These are phyloP conservation scores for Allium cepa DNA, from an alignment of 106 monocot genomes.

Conservation along the genomic window DNA sequence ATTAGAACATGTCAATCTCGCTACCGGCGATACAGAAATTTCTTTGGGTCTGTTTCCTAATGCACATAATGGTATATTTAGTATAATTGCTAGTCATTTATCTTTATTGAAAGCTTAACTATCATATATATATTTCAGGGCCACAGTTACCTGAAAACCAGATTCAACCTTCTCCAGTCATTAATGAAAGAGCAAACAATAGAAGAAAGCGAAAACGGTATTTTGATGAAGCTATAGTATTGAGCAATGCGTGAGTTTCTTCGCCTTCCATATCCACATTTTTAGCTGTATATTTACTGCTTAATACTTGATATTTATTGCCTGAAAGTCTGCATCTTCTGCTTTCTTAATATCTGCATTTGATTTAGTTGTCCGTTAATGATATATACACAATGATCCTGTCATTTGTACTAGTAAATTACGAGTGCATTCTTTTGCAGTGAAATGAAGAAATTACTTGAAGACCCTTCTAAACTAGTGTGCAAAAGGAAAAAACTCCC, in stretches of 20 bases:
- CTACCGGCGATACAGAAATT: slow-evolving; percentile 5
- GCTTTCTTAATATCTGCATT: no score
- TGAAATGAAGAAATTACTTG: slow-evolving; percentile 45
- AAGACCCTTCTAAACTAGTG: slow-evolving; percentile 27
- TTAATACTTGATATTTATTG: no score
- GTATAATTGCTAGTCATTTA: no score
- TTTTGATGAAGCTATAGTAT: slow-evolving; percentile 42
- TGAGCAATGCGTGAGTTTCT: slow-evolving; percentile 50
- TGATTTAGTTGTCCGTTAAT: no score
- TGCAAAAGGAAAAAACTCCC: slow-evolving; percentile 60
- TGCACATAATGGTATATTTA: no score
- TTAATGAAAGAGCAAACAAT: slow-evolving; percentile 15
- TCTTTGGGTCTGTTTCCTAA: slow-evolving; percentile 25
- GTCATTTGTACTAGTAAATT: no score
- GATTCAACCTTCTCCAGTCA: slow-evolving; percentile 38
- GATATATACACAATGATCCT: no score
- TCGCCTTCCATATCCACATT: background rate
- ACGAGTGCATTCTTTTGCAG: slow-evolving; percentile 14
- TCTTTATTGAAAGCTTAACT: no score
- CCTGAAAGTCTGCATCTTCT: no score
- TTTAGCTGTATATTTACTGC: background rate
- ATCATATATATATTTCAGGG: slow-evolving; percentile 7
- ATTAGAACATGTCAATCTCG: slow-evolving; percentile 17
- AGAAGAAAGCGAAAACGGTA: slow-evolving; percentile 26
- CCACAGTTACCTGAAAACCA: slow-evolving; percentile 26